Evolutionary conservation across 352 stramenopile genomes (phyloP).

Genomic region (Phytophthora syringae): DNA sequence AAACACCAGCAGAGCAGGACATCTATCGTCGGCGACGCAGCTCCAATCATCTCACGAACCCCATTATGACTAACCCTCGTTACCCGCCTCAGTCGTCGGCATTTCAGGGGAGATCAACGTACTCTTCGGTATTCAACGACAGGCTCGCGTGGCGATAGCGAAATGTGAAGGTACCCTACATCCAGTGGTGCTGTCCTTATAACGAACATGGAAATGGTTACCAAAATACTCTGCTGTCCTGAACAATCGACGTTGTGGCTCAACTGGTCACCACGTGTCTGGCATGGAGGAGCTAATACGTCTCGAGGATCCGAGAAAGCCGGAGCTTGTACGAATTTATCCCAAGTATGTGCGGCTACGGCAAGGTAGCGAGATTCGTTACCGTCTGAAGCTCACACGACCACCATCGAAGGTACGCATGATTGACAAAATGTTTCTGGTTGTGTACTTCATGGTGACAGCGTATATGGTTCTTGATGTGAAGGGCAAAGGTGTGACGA

Average conservation of each 20-base stretch:
- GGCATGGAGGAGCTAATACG: constrained; percentile 23
- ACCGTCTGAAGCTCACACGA: constrained; percentile 59
- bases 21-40: constrained; percentile 24
- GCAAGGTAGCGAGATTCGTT: constrained; percentile 68
- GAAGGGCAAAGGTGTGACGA: constrained; percentile 61
- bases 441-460: background rate
- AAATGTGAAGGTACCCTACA: background rate
- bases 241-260: too few relatives aligned
- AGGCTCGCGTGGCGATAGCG: constrained; percentile 39
- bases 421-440: background rate
- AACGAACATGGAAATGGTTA: constrained; percentile 13
- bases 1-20: constrained; percentile 2
- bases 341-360: constrained; percentile 68
- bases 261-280: background rate
- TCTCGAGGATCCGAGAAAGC: constrained; percentile 38
- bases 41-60: constrained; percentile 40
- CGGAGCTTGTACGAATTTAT: constrained; percentile 57
- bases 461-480: background rate
- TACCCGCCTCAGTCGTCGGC: constrained; percentile 50
- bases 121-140: constrained; percentile 43
- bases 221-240: constrained; percentile 24
- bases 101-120: constrained; percentile 52
- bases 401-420: constrained; percentile 53
- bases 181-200: background rate
- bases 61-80: constrained; percentile 55